A percentile compares a stretch with the other conserved stretches of the same genome.
These are phyloP conservation scores for Cyathus olla DNA, from an alignment of 1,284 basidiomycete species.

Conservation along the genomic window DNA sequence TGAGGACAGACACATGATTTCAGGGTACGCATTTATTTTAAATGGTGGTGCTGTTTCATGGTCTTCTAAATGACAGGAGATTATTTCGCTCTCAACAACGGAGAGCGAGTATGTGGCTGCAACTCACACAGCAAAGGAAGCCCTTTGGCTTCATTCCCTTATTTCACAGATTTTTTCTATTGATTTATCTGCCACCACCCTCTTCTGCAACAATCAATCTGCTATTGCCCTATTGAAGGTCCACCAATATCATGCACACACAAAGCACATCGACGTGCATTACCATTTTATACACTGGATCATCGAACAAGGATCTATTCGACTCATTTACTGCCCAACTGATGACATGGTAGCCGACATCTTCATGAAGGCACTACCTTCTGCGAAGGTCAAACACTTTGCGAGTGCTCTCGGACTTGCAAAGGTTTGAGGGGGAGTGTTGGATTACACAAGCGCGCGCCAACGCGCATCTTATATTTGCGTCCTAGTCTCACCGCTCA, in stretches of 20 bases:
- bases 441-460: slow-evolving; percentile 4
- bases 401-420: slow-evolving; percentile 26
- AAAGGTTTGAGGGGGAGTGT: slow-evolving; percentile 34
- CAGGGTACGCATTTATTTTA: slow-evolving; percentile 43
- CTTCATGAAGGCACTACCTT: slow-evolving; percentile 31
- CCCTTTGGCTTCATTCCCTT: slow-evolving; percentile 25
- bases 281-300: slow-evolving; percentile 45
- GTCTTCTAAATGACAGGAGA: slow-evolving; percentile 45
- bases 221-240: slow-evolving; percentile 41
- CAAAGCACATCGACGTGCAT: slow-evolving; percentile 53
- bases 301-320: slow-evolving; percentile 27
- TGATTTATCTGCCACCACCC: slow-evolving; percentile 9
- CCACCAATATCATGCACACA: slow-evolving; percentile 42
- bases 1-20: slow-evolving; percentile 30
- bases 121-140: slow-evolving; percentile 26
- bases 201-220: slow-evolving; percentile 41
- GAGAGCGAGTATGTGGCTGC: slow-evolving; percentile 24
- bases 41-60: slow-evolving; percentile 44
- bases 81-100: slow-evolving; percentile 38
- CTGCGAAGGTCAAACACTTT: slow-evolving; percentile 26
- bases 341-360: slow-evolving; percentile 29
- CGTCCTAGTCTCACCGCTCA: background rate
- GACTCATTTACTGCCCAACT: slow-evolving; percentile 32
- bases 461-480: background rate
- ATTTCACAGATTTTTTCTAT: slow-evolving; percentile 20